Evolutionary conservation across 2,329 filamentous ascomycete genomes (phyloP), one percentile per base, ranked within the genome.

Genomic region (Neodidymelliopsis sp.): DNA sequence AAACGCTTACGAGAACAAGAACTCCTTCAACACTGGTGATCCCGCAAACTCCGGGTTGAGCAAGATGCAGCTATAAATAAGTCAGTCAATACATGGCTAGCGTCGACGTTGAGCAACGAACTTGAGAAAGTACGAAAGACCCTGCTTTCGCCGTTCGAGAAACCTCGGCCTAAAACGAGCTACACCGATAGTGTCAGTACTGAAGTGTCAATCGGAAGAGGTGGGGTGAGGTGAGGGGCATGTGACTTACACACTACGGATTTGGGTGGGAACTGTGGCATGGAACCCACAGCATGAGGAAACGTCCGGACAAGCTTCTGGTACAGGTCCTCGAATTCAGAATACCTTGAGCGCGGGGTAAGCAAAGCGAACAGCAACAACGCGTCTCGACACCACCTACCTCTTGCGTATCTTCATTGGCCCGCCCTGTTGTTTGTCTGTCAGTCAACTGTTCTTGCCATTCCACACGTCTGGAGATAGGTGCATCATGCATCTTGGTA

Each of bases 41-140:
- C 89, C 89, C 24, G 91, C 90, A 68, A 97, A 97, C 72, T 97
- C 91, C 0, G 93, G 93, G 71, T 97, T 97, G 22, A 97, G 77
- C 58, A 97, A 76, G 53, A 97, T 87, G 75, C 92, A 97, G 69
- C 91, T 96, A 67, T 33, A 49, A 56, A 45, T 49, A 50, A 58
- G 54, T 66, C 48, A 68, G 62, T 44, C 57, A 53, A 66, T 52
- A 57, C 29, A 46, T 56, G 25, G 22, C 62, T 67, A 68, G 62
- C 51, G 37, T 38, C 37, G 56, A 35, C 6, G 42, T 39, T 43
- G 46, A 49, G n/a, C 18, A 20, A 35, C 23, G 46, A 77, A 96
- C 91, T 96, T 96, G 44, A 99, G 77, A 70, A 97, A 99, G 70
- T 97, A 96, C 68, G 90, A 87, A 50, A 99, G 77, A 5, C 92